Percentiles rank a stretch among this genome's conserved stretches.
Evolutionary conservation across 2,329 filamentous ascomycete species (phyloP).

Genomic region (Diplodia mutila): DNA sequence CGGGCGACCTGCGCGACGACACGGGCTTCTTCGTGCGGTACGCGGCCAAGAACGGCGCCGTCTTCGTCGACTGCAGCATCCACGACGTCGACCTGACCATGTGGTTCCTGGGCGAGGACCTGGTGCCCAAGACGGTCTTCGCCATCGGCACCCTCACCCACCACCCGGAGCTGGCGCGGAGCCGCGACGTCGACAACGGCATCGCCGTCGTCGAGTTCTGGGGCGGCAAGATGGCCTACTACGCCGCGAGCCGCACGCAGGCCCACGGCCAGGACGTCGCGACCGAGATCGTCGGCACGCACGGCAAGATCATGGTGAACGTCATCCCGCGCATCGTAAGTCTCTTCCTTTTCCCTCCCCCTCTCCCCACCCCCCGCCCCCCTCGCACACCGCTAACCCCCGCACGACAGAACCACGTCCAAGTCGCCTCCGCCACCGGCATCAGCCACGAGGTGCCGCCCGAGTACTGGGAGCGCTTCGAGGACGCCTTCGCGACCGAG

Average conservation of each 20-base stretch:
- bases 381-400: background rate
- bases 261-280: constrained; percentile 49
- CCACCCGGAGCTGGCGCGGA: constrained; percentile 44
- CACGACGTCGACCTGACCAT: constrained; percentile 52
- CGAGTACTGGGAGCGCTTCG: constrained; percentile 47
- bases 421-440: constrained; percentile 38
- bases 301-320: constrained; percentile 51
- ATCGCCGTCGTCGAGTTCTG: constrained; percentile 51
- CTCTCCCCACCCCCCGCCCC: too few species aligned
- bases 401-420: constrained; percentile 35
- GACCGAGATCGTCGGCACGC: constrained; percentile 49
- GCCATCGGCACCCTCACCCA: constrained; percentile 42
- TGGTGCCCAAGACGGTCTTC: constrained; percentile 43
- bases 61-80: constrained; percentile 51
- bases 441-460: constrained; percentile 43
- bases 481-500: constrained; percentile 47
- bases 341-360: background rate
- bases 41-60: constrained; percentile 46
- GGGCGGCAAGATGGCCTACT: constrained; percentile 50
- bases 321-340: constrained; percentile 32
- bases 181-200: constrained; percentile 50
- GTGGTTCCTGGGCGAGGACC: constrained; percentile 45
- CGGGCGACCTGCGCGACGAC: constrained; percentile 44
- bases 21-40: constrained; percentile 50
- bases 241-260: constrained; percentile 49